These are phyloP conservation scores for Mariannaea elegans DNA, from an alignment of 2,329 filamentous ascomycete genomes.

Conservation along the genomic window DNA sequence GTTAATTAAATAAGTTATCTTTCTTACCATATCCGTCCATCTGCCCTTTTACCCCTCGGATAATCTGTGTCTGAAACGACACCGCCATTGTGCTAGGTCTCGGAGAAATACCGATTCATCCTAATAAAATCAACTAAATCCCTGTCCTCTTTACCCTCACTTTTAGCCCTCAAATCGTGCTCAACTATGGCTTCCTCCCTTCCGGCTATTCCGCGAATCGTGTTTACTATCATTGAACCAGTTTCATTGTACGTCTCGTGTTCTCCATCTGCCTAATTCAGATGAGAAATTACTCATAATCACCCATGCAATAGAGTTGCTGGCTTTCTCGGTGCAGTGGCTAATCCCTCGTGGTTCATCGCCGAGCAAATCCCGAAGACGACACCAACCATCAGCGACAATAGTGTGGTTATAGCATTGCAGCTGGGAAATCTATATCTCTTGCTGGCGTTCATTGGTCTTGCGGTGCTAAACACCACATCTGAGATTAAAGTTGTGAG, in stretches of 20 bases:
- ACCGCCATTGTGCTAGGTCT: not conserved
- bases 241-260: slow-evolving; percentile 64
- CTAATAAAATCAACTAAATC: not conserved
- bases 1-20: no score
- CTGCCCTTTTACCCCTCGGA: not conserved
- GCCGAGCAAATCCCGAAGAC: slow-evolving; percentile 63
- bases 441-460: slow-evolving; percentile 69
- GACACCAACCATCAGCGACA: slow-evolving; percentile 50
- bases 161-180: not conserved
- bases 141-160: not conserved
- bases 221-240: slow-evolving; percentile 76
- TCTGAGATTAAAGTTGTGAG: slow-evolving; percentile 72
- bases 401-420: slow-evolving; percentile 65
- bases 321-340: slow-evolving; percentile 65
- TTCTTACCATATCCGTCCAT: not conserved
- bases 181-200: slow-evolving; percentile 67
- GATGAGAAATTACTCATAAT: not conserved
- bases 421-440: slow-evolving; percentile 78
- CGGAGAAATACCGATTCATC: not conserved
- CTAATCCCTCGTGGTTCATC: slow-evolving; percentile 69
- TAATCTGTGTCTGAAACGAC: slow-evolving; percentile 1
- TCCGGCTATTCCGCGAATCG: slow-evolving; percentile 68
- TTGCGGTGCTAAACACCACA: slow-evolving; percentile 71
- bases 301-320: slow-evolving; percentile 57
- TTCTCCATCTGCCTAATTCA: slow-evolving; percentile 14